These are phyloP conservation scores for Lipomyces orientalis DNA, from an alignment of 805 yeast species.

Conservation along the genomic window DNA sequence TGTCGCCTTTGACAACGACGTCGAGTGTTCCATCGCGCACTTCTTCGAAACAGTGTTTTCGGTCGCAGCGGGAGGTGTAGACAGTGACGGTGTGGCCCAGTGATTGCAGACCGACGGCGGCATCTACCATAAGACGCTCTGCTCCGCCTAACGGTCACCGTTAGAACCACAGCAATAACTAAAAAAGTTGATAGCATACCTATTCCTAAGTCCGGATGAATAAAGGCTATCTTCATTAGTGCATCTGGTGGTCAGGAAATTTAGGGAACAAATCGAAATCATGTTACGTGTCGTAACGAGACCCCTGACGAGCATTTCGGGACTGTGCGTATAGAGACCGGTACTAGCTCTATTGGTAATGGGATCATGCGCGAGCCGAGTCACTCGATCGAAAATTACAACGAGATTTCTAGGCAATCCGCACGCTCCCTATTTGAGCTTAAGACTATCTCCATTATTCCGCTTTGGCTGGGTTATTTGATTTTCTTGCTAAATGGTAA, in stretches of 20 bases:
- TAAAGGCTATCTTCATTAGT: constrained; percentile 70
- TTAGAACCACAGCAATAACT: not conserved
- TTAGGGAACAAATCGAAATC: not conserved
- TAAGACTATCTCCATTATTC: no score
- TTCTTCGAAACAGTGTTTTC: constrained; percentile 88
- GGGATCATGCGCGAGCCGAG: no score
- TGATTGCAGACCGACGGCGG: constrained; percentile 84
- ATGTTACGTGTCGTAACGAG: not conserved
- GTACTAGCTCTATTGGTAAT: no score
- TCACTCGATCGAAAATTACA: no score
- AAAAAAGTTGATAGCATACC: constrained; percentile 50
- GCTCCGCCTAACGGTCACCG: constrained; percentile 66
- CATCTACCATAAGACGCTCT: constrained; percentile 94
- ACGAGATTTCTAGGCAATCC: no score
- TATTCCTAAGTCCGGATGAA: constrained; percentile 96
- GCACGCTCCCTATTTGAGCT: no score
- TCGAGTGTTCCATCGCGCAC: constrained; percentile 59
- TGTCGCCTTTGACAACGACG: constrained; percentile 80
- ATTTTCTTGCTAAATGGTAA: no score
- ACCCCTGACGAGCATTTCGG: not conserved
- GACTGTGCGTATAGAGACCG: no score
- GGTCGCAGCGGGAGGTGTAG: constrained; percentile 91
- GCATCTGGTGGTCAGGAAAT: not conserved
- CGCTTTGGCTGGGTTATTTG: no score
- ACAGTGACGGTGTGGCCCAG: constrained; percentile 67